phyloP scores from a whole-genome alignment of 352 stramenopile species.

The Globisporangium uncinulatum region DNA sequence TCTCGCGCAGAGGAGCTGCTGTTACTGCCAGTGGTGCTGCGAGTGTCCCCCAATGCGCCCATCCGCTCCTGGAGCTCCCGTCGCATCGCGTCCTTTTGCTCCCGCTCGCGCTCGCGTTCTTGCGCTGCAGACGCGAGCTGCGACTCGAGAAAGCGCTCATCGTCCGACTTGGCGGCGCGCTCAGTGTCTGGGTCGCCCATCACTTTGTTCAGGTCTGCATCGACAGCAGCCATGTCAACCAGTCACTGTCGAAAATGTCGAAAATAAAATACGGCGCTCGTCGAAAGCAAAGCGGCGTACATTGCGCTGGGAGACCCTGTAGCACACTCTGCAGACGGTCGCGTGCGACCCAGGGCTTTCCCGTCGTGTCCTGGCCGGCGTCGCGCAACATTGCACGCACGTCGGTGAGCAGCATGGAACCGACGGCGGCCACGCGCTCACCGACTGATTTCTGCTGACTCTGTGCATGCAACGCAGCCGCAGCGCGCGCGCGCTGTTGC shows the following conservation, averaged over 20 bases:
- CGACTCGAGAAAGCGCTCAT: conserved; percentile 48
- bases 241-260: too few species aligned
- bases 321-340: conserved; percentile 59
- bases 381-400: conserved; percentile 58
- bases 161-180: conserved; percentile 32
- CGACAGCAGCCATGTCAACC: background rate
- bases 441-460: conserved; percentile 19
- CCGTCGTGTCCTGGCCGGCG: conserved; percentile 51
- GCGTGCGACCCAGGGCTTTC: conserved; percentile 56
- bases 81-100: conserved; percentile 15
- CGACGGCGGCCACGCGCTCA: conserved; percentile 21
- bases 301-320: conserved; percentile 50
- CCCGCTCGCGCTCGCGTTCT: conserved; percentile 26
- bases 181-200: conserved; percentile 25
- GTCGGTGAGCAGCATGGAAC: conserved; percentile 57
- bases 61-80: conserved; percentile 9
- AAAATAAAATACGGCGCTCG: too few species aligned
- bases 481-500: conserved; percentile 19
- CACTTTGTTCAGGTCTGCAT: conserved; percentile 47
- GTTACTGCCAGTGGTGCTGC: background rate
- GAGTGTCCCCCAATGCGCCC: background rate
- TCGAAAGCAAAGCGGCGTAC: conserved; percentile 15
- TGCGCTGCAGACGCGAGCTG: conserved; percentile 38
- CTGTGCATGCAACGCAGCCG: conserved; percentile 12
- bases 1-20: conserved; percentile 20